Evolutionary conservation across 345 rosid genomes (phyloP).

Genomic region (Brassica rapa): DNA sequence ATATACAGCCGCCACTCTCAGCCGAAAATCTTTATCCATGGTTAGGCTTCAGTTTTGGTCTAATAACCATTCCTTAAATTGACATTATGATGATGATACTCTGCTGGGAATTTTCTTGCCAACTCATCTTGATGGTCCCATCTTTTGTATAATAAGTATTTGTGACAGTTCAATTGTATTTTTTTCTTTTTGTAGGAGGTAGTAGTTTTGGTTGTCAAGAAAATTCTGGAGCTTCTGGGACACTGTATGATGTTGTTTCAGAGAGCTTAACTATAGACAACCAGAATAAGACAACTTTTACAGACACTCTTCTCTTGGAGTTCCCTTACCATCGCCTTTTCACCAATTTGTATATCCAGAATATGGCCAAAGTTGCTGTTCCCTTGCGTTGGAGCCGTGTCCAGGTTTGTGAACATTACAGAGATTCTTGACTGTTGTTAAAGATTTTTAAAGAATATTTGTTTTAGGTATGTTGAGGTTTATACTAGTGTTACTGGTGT

Average conservation of each 20-base stretch:
- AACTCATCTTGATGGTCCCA: constrained; percentile 10
- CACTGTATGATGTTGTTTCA: constrained; percentile 90
- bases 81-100: neutral
- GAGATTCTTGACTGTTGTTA: neutral
- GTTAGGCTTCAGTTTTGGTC: constrained; percentile 47
- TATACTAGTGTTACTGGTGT: neutral
- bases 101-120: neutral
- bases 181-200: constrained; percentile 63
- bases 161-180: neutral
- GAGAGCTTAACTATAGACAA: constrained; percentile 79
- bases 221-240: constrained; percentile 96
- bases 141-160: neutral
- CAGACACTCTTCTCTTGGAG: constrained; percentile 89
- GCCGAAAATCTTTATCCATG: constrained; percentile 76
- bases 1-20: constrained; percentile 88
- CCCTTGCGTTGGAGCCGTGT: constrained; percentile 99
- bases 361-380: constrained; percentile 83
- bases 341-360: constrained; percentile 83
- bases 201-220: constrained; percentile 70
- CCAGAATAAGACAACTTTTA: constrained; percentile 68
- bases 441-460: neutral
- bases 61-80: neutral
- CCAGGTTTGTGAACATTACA: constrained; percentile 64
- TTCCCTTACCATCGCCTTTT: constrained; percentile 89
- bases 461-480: neutral